Evolutionary conservation across 345 rosid species (phyloP).

Genomic region (Clausena lansium): DNA sequence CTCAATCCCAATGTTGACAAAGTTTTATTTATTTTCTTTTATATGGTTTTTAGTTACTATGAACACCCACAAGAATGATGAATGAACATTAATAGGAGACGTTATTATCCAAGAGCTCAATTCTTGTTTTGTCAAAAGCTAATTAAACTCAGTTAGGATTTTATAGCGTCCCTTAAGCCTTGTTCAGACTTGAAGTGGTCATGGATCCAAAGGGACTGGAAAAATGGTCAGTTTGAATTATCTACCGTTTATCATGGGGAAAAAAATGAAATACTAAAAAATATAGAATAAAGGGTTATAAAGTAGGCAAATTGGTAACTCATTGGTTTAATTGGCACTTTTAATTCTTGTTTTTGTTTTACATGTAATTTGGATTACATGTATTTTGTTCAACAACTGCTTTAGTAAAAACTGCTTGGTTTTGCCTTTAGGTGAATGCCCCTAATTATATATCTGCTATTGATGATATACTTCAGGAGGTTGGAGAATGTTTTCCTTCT

Average conservation of each 20-base stretch:
- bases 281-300: not conserved
- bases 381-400: not conserved
- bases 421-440: not conserved
- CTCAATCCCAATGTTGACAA: not conserved
- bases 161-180: not conserved
- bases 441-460: not conserved
- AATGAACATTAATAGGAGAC: not conserved
- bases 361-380: not conserved
- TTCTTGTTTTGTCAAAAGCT: not conserved
- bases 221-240: not conserved
- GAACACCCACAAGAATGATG: not conserved
- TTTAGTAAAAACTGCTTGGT: not conserved
- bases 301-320: not conserved
- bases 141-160: constrained; percentile 1
- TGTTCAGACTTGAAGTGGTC: not conserved
- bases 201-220: not conserved
- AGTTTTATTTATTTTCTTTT: not conserved
- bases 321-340: not conserved
- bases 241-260: not conserved
- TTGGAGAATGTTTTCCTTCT: not conserved
- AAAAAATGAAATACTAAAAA: not conserved
- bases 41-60: not conserved
- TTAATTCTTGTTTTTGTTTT: not conserved
- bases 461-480: not conserved
- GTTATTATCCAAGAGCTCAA: not conserved